Base-by-base conservation (phyloP, 208 protist species). In the Tritrichomonas musculus region DNA sequence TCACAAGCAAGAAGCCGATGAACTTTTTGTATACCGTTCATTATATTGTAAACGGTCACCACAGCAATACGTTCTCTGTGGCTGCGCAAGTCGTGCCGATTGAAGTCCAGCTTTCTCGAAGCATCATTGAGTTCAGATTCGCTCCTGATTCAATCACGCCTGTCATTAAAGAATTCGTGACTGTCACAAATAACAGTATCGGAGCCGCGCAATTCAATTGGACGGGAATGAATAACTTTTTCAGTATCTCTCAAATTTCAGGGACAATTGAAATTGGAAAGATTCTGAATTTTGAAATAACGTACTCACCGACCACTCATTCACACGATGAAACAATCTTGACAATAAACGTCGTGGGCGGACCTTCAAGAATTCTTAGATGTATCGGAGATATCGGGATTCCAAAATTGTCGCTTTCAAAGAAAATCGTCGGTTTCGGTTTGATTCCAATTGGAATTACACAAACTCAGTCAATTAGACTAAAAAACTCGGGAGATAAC, bases 391-490 rank as follows among this genome's bases (percentile, higher is more conserved):
- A 88, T 30, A 39, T 88, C 9, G 77, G 77, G 20, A 36, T 57
- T 33, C 77, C 77, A 8, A 88, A 88, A 57, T 41, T 44, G 3
- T 60, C 41, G 5, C 1, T 88, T 2, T 53, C 44, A 17, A 88
- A 88, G 47, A 88, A 88, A 57, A 44, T 39, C 11, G 47, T 88
- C 0, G 44, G 33, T 57, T 88, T 88, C 47, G 77, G 77, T 39
- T 57, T 88, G 4, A 88, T 88, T 88, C 77, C 77, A 4, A 88
- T 88, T 57, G 77, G 77, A 27, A 88, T 88, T 27, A 17, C 33
- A 49, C 53, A 88, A 20, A 88, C 47, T 39, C 77, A 88, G 30
- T 17, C 20, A 53, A 57, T 88, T 39, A 88, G 44, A 49, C 25
- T 88, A 14, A 88, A 88, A 36, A 88, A 88, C 17, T 39, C 20